These are phyloP conservation scores for Akanthomyces uredinophilus DNA, from an alignment of 2,329 filamentous ascomycete genomes.

Conservation along the genomic window DNA sequence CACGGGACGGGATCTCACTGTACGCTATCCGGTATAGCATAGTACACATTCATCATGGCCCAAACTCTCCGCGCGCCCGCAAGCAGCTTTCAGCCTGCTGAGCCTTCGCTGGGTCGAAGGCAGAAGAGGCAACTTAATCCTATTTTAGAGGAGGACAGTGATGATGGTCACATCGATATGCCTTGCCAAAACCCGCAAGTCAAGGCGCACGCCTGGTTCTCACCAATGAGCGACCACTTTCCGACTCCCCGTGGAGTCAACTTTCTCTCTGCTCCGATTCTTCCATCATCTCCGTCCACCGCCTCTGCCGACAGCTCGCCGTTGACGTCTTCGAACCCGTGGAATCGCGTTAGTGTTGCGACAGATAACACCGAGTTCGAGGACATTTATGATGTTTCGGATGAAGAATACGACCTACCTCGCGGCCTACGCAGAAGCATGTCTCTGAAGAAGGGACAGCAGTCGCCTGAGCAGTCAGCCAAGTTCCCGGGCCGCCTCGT, in stretches of 20 bases:
- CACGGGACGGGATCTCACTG: constrained; percentile 8
- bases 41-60: constrained; percentile 8
- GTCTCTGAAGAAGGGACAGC: constrained; percentile 39
- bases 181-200: constrained; percentile 32
- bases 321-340: constrained; percentile 51
- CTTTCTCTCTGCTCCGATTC: constrained; percentile 58
- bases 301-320: constrained; percentile 50
- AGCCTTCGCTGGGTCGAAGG: constrained; percentile 53
- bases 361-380: constrained; percentile 72
- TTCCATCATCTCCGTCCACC: constrained; percentile 56
- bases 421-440: constrained; percentile 23
- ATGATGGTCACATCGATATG: constrained; percentile 24
- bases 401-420: constrained; percentile 56
- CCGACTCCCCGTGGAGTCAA: constrained; percentile 65
- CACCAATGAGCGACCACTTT: constrained; percentile 60
- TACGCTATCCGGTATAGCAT: constrained; percentile 13
- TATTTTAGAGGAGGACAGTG: constrained; percentile 55
- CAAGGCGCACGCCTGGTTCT: constrained; percentile 54
- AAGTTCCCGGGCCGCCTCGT: constrained; percentile 40
- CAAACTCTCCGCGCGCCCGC: constrained; percentile 6
- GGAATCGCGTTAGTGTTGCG: constrained; percentile 59
- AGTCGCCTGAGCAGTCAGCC: constrained; percentile 19
- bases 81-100: constrained; percentile 39
- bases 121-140: constrained; percentile 54
- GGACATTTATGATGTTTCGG: constrained; percentile 81